Conservation (phyloP, 345 rosid genomes). For the Physaria fendleri region DNA sequence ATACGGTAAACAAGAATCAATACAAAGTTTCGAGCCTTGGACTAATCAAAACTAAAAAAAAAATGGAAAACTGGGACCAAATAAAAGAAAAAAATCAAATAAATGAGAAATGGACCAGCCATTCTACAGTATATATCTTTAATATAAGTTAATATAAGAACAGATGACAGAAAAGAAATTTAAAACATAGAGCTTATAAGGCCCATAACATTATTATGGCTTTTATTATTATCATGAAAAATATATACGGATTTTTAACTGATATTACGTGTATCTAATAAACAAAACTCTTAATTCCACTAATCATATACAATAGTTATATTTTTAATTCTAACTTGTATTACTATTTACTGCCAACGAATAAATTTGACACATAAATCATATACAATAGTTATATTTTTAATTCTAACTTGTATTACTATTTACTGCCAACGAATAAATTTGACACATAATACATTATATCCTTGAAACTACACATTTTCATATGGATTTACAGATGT, state of each 20-base stretch:
- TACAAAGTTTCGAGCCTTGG: neutral
- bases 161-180: neutral
- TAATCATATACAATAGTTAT: too few relatives aligned
- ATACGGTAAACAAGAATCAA: neutral
- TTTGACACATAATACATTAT: neutral
- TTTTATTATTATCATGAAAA: too few relatives aligned
- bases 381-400: too few relatives aligned
- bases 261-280: too few relatives aligned
- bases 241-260: too few relatives aligned
- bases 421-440: neutral
- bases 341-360: too few relatives aligned
- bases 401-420: neutral
- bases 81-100: conserved; percentile 18
- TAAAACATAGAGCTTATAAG: neutral
- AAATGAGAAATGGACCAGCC: conserved; percentile 20
- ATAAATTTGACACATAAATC: neutral
- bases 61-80: conserved; percentile 14
- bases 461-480: neutral
- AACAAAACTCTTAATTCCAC: too few relatives aligned
- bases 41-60: neutral
- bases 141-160: neutral
- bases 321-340: too few relatives aligned
- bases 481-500: neutral
- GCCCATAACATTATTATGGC: too few relatives aligned
- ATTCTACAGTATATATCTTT: neutral